These are phyloP conservation scores for Xylaria sp. DNA, from an alignment of 2,329 filamentous ascomycete species.

Conservation along the genomic window DNA sequence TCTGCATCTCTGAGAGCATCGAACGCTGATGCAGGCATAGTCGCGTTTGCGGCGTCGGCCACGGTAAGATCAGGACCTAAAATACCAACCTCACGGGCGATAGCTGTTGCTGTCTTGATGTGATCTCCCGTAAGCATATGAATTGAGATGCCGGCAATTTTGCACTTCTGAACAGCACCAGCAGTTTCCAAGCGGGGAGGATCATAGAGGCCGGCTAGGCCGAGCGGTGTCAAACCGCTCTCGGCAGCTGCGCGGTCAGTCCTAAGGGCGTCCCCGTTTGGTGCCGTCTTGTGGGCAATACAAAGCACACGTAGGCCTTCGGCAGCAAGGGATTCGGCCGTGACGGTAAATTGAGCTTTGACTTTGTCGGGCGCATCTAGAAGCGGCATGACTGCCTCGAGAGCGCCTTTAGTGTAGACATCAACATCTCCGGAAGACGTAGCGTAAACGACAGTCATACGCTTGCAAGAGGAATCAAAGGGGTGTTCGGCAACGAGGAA, in stretches of 20 bases:
- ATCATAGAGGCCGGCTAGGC: constrained; percentile 77
- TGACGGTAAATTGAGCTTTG: constrained; percentile 59
- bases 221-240: constrained; percentile 69
- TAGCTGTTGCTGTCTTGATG: constrained; percentile 73
- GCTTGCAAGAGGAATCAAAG: constrained; percentile 79
- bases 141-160: constrained; percentile 70
- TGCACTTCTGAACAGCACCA: constrained; percentile 68
- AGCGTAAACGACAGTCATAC: constrained; percentile 77
- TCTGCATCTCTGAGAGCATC: constrained; percentile 70
- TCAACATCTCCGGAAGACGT: constrained; percentile 52
- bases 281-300: constrained; percentile 65
- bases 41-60: constrained; percentile 56
- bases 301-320: constrained; percentile 77
- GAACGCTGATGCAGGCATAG: constrained; percentile 73
- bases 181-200: constrained; percentile 76
- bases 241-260: constrained; percentile 67
- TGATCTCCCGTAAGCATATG: constrained; percentile 79
- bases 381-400: constrained; percentile 66
- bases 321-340: constrained; percentile 67
- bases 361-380: constrained; percentile 60
- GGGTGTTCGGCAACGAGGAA: constrained; percentile 72
- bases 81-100: constrained; percentile 74
- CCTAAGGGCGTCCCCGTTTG: constrained; percentile 50
- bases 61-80: constrained; percentile 54
- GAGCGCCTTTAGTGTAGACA: constrained; percentile 69